Conservation (phyloP, 257 asterid species). For the Echites panduratus region DNA sequence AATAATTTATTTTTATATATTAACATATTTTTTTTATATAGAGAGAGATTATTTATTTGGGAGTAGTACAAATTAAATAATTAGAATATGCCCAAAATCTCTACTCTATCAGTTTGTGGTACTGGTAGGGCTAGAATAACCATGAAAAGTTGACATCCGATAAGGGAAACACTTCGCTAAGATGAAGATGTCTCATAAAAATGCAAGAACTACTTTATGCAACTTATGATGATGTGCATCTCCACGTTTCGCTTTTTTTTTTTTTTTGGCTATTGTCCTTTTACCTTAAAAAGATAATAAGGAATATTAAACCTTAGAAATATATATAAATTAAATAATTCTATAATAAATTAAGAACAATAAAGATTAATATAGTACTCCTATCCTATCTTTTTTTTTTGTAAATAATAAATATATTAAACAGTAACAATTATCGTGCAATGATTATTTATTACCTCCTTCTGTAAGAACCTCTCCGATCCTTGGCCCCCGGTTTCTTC, state of each 20-base stretch:
- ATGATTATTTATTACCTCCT: conserved; percentile 39
- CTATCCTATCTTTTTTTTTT: no score
- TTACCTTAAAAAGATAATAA: not conserved
- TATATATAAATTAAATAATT: no score
- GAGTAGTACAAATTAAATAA: not conserved
- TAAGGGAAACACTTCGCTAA: not conserved
- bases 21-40: no score
- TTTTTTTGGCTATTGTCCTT: not conserved
- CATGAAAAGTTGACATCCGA: not conserved
- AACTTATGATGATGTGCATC: not conserved
- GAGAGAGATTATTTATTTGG: not conserved
- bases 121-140: not conserved
- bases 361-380: not conserved
- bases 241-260: no score
- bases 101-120: not conserved
- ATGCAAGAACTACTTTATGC: not conserved
- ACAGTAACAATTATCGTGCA: not conserved
- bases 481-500: conserved; percentile 32
- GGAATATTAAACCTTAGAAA: not conserved
- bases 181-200: not conserved
- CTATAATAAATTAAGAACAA: not conserved
- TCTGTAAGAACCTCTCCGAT: conserved; percentile 62
- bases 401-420: not conserved
- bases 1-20: no score
- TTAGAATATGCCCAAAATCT: not conserved